A percentile compares a stretch with the other conserved stretches of the same genome.
phyloP scores from a whole-genome alignment of 345 rosid genomes.

The Sonneratia alba region DNA sequence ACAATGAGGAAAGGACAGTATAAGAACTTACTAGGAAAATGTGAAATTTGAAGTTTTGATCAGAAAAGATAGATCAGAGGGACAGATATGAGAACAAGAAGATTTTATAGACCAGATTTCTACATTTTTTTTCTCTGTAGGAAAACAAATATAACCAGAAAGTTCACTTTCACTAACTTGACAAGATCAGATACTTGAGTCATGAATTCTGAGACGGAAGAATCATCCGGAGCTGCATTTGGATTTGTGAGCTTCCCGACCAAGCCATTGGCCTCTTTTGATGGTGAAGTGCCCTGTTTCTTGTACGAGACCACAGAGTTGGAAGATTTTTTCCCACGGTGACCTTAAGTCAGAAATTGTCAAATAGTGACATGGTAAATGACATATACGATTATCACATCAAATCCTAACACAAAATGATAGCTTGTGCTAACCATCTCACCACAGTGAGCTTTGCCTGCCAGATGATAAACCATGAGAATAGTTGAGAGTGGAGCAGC shows the following conservation, averaged over 20 bases:
- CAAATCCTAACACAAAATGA: background rate
- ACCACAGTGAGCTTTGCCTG: conserved; percentile 62
- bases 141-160: background rate
- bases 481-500: too few species aligned
- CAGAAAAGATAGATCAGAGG: background rate
- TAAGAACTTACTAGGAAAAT: background rate
- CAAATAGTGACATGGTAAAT: background rate
- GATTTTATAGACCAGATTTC: background rate
- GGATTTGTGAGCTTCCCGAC: conserved; percentile 11
- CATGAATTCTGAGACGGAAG: conserved; percentile 60
- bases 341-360: conserved; percentile 27
- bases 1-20: background rate
- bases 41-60: background rate
- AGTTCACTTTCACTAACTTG: conserved; percentile 45
- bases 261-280: conserved; percentile 29
- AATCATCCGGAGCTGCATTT: conserved; percentile 35
- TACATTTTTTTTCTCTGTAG: background rate
- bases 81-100: background rate
- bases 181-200: conserved; percentile 73
- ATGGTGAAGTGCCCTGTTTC: conserved; percentile 14
- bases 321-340: conserved; percentile 29
- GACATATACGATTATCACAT: background rate
- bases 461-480: background rate
- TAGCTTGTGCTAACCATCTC: conserved; percentile 8
- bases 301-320: conserved; percentile 29